Evolutionary conservation across 2,329 filamentous ascomycete species (phyloP).

Genomic region (Botrytis tulipae): DNA sequence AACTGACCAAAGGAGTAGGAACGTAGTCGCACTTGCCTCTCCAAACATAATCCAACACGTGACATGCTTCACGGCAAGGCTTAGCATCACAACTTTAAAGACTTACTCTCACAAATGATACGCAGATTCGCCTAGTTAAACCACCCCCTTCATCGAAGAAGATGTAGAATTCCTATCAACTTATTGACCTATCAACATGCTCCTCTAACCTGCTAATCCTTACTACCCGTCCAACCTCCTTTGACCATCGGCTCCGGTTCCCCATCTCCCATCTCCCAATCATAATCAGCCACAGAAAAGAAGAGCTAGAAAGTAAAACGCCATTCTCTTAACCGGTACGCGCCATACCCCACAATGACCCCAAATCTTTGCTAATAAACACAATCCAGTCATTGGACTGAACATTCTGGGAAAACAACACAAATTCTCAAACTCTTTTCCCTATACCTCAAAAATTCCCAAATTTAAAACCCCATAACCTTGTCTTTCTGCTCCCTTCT

Average conservation of each 20-base stretch:
- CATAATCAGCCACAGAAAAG: constrained; percentile 1
- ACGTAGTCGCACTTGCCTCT: not conserved
- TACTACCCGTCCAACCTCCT: not conserved
- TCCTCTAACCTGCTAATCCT: not conserved
- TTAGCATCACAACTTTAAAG: not conserved
- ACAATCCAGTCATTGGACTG: not conserved
- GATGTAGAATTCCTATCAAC: constrained; percentile 9
- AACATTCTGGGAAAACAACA: not conserved
- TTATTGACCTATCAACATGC: not conserved
- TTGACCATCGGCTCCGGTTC: not conserved
- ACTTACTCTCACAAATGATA: not conserved
- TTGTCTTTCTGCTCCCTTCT: constrained; percentile 3
- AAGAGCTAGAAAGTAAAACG: not conserved
- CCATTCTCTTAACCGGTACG: constrained; percentile 6
- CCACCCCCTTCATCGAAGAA: not conserved
- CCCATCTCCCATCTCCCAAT: not conserved
- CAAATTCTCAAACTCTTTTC: constrained; percentile 11
- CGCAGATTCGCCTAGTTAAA: not conserved
- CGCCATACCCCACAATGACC: constrained; percentile 8
- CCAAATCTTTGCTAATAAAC: constrained; percentile 13
- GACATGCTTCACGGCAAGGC: not conserved
- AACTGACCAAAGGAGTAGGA: not conserved
- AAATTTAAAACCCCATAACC: not conserved
- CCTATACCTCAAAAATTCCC: constrained; percentile 4
- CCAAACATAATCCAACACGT: not conserved